These are phyloP conservation scores for Trichoderma endophyticum DNA, from an alignment of 2,329 filamentous ascomycete species.

Conservation along the genomic window DNA sequence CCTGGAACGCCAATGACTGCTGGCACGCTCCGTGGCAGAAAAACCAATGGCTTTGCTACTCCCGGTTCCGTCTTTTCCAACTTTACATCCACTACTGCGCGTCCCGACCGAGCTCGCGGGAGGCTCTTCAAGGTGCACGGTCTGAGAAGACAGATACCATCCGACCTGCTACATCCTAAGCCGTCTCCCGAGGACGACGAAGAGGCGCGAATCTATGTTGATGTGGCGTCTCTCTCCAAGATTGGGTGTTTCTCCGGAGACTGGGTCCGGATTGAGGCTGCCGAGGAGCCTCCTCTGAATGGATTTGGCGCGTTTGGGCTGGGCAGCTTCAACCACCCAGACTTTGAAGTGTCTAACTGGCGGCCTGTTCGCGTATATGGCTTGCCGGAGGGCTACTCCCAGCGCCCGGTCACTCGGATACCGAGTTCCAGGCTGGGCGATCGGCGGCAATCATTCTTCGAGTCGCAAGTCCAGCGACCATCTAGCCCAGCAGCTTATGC, in stretches of 20 bases:
- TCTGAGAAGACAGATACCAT: slow-evolving; percentile 66
- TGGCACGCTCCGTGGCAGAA: slow-evolving; percentile 55
- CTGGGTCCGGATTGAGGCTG: slow-evolving; percentile 83
- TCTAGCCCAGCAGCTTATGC: slow-evolving; percentile 64
- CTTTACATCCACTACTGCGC: slow-evolving; percentile 79
- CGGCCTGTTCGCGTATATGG: slow-evolving; percentile 86
- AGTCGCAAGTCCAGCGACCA: slow-evolving; percentile 63
- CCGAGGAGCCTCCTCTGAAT: slow-evolving; percentile 68
- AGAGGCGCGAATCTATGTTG: slow-evolving; percentile 84
- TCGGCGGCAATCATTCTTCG: slow-evolving; percentile 60
- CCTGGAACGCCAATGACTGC: slow-evolving; percentile 76
- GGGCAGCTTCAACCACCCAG: slow-evolving; percentile 53
- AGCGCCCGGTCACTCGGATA: slow-evolving; percentile 59
- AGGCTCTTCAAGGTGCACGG: slow-evolving; percentile 84
- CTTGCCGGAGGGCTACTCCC: slow-evolving; percentile 71
- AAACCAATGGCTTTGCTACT: slow-evolving; percentile 70
- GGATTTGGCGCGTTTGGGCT: slow-evolving; percentile 66
- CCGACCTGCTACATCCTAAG: slow-evolving; percentile 80
- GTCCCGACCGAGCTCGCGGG: slow-evolving; percentile 67
- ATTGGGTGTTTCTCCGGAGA: slow-evolving; percentile 97
- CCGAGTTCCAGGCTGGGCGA: slow-evolving; percentile 52
- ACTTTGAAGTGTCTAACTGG: slow-evolving; percentile 65
- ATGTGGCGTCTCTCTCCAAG: slow-evolving; percentile 78
- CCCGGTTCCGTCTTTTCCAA: slow-evolving; percentile 87
- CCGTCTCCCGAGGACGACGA: slow-evolving; percentile 77